Conservation (phyloP, 768 basidiomycete species). For the Gyrodon lividus region DNA sequence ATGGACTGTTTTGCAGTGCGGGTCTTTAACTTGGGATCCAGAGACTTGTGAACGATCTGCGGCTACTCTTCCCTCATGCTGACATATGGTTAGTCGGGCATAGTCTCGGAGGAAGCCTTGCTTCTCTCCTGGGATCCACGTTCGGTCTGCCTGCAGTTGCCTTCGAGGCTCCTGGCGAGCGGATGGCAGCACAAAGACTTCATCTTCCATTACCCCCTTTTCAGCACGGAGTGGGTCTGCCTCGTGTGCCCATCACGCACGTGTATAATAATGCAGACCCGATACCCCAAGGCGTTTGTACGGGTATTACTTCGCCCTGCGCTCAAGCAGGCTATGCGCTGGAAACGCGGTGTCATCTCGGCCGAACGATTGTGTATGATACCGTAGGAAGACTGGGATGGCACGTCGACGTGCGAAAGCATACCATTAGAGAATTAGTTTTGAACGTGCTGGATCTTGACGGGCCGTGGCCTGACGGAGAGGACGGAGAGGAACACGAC, state of each 20-base stretch:
- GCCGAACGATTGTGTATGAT: conserved; percentile 64
- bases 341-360: conserved; percentile 62
- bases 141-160: conserved; percentile 66
- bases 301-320: conserved; percentile 50
- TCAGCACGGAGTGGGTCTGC: conserved; percentile 4
- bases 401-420: conserved; percentile 55
- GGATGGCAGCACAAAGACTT: conserved; percentile 57
- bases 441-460: conserved; percentile 51
- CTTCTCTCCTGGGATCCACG: conserved; percentile 60
- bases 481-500: conserved; percentile 40
- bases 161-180: conserved; percentile 66
- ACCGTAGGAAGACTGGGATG: conserved; percentile 63
- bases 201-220: conserved; percentile 56
- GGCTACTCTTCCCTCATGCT: conserved; percentile 53
- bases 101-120: conserved; percentile 63
- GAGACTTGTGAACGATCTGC: conserved; percentile 60
- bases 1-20: background rate
- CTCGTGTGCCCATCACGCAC: conserved; percentile 38
- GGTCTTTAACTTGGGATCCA: conserved; percentile 20
- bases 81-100: conserved; percentile 63
- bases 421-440: conserved; percentile 56
- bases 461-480: conserved; percentile 37
- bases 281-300: conserved; percentile 60
- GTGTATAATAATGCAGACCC: conserved; percentile 74
- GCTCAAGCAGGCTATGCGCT: conserved; percentile 66